Conservation (phyloP, 176 grass and related monocot species). For the Juncus effusus region DNA sequence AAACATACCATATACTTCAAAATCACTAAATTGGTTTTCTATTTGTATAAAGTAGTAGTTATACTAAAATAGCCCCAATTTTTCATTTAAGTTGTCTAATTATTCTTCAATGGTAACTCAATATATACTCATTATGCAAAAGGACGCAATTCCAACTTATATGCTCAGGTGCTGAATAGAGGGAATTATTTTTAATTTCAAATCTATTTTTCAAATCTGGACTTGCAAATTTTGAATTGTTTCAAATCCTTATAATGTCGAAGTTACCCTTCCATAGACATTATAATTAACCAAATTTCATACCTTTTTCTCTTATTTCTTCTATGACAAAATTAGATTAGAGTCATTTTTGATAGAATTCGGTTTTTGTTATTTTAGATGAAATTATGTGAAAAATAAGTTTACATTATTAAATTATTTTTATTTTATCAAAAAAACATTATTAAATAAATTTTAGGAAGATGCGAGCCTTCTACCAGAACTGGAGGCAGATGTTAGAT, state of each 20-base stretch:
- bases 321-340: slow-evolving; percentile 6
- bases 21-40: too few species aligned
- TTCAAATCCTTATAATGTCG: too few species aligned
- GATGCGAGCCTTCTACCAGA: slow-evolving; percentile 81
- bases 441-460: slow-evolving; percentile 41
- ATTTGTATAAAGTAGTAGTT: too few species aligned
- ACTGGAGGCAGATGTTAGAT: slow-evolving; percentile 78
- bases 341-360: slow-evolving; percentile 13
- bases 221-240: not conserved
- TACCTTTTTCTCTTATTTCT: slow-evolving; percentile 11
- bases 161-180: slow-evolving; percentile 46
- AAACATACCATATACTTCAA: too few species aligned
- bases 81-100: too few species aligned
- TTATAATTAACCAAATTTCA: not conserved
- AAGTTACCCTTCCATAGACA: too few species aligned
- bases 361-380: slow-evolving; percentile 9
- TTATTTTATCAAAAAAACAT: too few species aligned
- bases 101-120: too few species aligned
- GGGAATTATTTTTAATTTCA: not conserved
- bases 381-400: slow-evolving; percentile 4
- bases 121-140: too few species aligned
- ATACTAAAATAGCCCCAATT: too few species aligned
- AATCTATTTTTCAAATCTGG: slow-evolving; percentile 15
- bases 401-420: not conserved
- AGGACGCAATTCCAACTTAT: slow-evolving; percentile 16